Conservation (phyloP, 2,329 filamentous ascomycete genomes). For the Colletotrichum musae region DNA sequence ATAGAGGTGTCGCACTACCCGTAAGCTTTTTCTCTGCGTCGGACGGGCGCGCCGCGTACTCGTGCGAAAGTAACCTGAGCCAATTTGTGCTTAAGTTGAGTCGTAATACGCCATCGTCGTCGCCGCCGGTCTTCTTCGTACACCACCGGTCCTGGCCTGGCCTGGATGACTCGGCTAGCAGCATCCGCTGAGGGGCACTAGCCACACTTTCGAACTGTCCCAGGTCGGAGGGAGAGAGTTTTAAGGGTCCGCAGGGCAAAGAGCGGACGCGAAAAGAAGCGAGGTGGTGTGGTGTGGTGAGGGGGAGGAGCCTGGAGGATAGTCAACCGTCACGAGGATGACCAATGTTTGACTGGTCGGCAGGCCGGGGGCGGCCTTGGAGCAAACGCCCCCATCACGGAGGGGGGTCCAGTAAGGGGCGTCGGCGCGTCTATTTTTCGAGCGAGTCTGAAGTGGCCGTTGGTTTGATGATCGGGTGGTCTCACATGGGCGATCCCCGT, state of each 20-base stretch:
- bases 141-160: not conserved
- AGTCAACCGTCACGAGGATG: not conserved
- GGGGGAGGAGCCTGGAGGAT: not conserved
- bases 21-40: conserved; percentile 11
- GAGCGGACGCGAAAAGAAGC: conserved; percentile 22
- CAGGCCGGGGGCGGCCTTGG: conserved; percentile 1
- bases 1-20: conserved; percentile 24
- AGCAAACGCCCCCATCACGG: conserved; percentile 30
- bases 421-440: not conserved
- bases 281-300: conserved; percentile 19
- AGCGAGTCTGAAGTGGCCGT: conserved; percentile 11
- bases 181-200: not conserved
- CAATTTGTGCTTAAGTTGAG: conserved; percentile 9
- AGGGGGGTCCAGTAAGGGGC: not conserved
- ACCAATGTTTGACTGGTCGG: conserved; percentile 5
- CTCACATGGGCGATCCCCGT: conserved; percentile 32
- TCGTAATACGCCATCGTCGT: conserved; percentile 5
- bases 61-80: conserved; percentile 4
- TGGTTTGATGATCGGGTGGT: conserved; percentile 32
- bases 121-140: not conserved
- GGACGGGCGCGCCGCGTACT: not conserved
- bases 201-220: conserved; percentile 6
- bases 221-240: conserved; percentile 1
- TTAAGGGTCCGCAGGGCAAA: conserved; percentile 30
- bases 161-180: not conserved